These are phyloP conservation scores for Metschnikowia orientalis DNA, from an alignment of 805 yeast species.

Conservation along the genomic window DNA sequence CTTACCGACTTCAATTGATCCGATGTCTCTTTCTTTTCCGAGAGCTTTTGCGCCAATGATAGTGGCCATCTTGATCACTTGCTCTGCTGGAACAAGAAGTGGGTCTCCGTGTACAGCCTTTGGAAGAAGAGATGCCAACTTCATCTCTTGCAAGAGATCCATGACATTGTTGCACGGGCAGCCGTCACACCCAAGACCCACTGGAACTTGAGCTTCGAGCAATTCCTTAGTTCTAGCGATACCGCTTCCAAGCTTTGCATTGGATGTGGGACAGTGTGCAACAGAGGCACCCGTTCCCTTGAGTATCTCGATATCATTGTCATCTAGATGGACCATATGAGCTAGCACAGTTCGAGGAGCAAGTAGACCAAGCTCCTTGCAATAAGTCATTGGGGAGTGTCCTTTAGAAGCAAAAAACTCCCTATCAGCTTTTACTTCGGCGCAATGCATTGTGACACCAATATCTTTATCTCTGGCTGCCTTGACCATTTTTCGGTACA, in stretches of 20 bases:
- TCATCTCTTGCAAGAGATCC: slow-evolving; percentile 21
- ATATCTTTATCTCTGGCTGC: slow-evolving; percentile 11
- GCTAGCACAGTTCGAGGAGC: slow-evolving; percentile 16
- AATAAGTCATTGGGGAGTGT: slow-evolving; percentile 16
- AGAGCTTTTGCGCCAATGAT: slow-evolving; percentile 14
- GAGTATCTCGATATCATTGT: slow-evolving; percentile 10
- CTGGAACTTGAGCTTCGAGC: slow-evolving; percentile 13
- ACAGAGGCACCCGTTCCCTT: slow-evolving; percentile 13
- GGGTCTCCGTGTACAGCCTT: slow-evolving; percentile 21
- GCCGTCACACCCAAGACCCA: slow-evolving; percentile 21
- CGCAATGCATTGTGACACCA: slow-evolving; percentile 16
- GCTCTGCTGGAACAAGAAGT: slow-evolving; percentile 10
- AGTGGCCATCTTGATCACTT: slow-evolving; percentile 15
- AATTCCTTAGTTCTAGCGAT: slow-evolving; percentile 17
- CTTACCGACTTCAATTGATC: slow-evolving; percentile 14
- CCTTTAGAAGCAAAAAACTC: slow-evolving; percentile 15
- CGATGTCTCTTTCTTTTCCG: slow-evolving; percentile 16
- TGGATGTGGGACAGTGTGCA: slow-evolving; percentile 19
- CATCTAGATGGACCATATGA: slow-evolving; percentile 16
- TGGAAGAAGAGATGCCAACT: slow-evolving; percentile 18
- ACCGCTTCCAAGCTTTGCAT: slow-evolving; percentile 20
- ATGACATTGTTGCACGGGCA: slow-evolving; percentile 20
- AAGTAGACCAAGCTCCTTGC: slow-evolving; percentile 13
- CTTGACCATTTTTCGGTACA: slow-evolving; percentile 13
- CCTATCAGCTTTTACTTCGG: slow-evolving; percentile 15